Conservation (phyloP, 192 early-diverging fungal genomes). For the Chytriomyces sp. region DNA sequence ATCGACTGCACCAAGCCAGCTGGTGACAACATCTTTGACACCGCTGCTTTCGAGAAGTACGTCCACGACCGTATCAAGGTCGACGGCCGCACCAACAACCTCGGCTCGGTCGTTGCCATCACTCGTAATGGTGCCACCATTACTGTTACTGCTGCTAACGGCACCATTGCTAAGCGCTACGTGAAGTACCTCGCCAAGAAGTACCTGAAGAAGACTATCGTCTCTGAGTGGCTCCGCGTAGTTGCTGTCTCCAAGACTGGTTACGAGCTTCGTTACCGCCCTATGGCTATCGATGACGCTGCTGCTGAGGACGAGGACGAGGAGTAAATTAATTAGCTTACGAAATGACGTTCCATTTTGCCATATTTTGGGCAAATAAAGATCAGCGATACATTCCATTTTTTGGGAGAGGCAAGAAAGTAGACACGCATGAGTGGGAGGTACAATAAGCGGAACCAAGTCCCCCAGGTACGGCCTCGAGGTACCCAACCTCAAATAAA, state of each 20-base stretch:
- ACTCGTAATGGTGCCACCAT: conserved; percentile 70
- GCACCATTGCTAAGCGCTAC: conserved; percentile 95
- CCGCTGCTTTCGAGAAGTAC: conserved; percentile 96
- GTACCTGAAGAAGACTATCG: conserved; percentile 99
- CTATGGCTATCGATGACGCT: conserved; percentile 77
- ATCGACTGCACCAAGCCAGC: conserved; percentile 93
- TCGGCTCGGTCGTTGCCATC: conserved; percentile 81
- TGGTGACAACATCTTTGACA: conserved; percentile 94
- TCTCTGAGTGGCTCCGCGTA: conserved; percentile 98
- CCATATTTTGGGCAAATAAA: no score
- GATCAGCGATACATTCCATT: no score
- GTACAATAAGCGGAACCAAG: no score
- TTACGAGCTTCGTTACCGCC: conserved; percentile 97
- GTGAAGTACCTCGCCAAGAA: conserved; percentile 99
- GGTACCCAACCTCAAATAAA: no score
- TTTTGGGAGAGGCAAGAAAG: no score
- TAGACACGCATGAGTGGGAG: no score
- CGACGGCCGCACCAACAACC: conserved; percentile 92
- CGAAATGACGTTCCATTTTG: no score
- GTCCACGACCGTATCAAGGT: conserved; percentile 99
- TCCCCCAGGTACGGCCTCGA: no score
- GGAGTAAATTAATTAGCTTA: no score
- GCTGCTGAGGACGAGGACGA: conserved; percentile 75
- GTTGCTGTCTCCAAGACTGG: conserved; percentile 82
- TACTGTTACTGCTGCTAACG: conserved; percentile 72